A percentile compares a stretch with the other conserved stretches of the same genome.
Evolutionary conservation across 1,139 yeast species (phyloP).

Genomic region (Trichomonascaceae sp.): DNA sequence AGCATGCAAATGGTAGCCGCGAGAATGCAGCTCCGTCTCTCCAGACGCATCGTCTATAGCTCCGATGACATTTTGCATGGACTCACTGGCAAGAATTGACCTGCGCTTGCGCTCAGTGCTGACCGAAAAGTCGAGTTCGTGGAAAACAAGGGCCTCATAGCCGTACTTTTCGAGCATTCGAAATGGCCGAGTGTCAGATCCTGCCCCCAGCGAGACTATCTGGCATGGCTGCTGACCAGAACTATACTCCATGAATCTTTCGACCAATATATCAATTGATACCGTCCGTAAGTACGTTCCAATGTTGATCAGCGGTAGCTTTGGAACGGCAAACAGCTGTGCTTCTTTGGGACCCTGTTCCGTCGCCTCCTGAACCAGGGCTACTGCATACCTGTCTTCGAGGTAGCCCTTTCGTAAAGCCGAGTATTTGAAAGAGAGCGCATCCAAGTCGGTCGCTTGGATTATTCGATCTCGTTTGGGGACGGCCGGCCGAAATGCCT

Average conservation of each 20-base stretch:
- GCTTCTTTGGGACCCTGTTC: conserved; percentile 13
- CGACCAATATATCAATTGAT: conserved; percentile 44
- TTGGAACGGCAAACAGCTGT: conserved; percentile 26
- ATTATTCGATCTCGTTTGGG: conserved; percentile 34
- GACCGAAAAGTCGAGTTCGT: conserved; percentile 67
- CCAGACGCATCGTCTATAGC: not conserved
- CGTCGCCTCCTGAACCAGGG: conserved; percentile 30
- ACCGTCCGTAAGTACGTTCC: conserved; percentile 65
- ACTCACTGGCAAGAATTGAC: conserved; percentile 1
- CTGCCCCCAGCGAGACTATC: conserved; percentile 82
- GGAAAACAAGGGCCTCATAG: conserved; percentile 29
- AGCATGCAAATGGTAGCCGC: conserved; percentile 41
- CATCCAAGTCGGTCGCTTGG: conserved; percentile 74
- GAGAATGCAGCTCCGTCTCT: conserved; percentile 29
- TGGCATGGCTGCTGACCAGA: conserved; percentile 27
- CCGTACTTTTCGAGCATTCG: conserved; percentile 25
- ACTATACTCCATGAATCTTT: conserved; percentile 32
- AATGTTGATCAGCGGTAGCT: conserved; percentile 67
- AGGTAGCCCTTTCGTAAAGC: conserved; percentile 45
- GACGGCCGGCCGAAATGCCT: not conserved
- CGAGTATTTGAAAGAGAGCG: conserved; percentile 57
- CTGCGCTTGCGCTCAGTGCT: conserved; percentile 42
- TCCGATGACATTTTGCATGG: conserved; percentile 1
- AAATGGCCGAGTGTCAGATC: conserved; percentile 81
- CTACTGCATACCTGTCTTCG: conserved; percentile 37